These are phyloP conservation scores for Alternaria triticina DNA, from an alignment of 2,329 filamentous ascomycete genomes.

Conservation along the genomic window DNA sequence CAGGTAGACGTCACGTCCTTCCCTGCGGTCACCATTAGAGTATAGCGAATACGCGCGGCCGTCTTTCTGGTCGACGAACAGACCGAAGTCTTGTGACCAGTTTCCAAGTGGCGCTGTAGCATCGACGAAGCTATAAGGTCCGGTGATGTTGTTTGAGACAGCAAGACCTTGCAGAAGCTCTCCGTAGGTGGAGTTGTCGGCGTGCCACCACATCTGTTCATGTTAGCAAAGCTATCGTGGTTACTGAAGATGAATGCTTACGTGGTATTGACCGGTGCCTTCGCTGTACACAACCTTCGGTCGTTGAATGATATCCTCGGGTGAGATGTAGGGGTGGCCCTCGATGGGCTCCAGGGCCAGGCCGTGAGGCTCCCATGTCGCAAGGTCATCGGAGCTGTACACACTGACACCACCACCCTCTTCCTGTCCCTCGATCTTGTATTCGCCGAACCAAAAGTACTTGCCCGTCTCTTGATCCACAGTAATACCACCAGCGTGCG, in stretches of 20 bases:
- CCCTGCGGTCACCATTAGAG: conserved; percentile 63
- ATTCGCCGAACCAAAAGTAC: conserved; percentile 69
- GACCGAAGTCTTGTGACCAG: conserved; percentile 68
- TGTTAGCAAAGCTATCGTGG: background rate
- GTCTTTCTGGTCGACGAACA: conserved; percentile 66
- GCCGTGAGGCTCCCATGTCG: conserved; percentile 65
- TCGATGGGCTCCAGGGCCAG: conserved; percentile 62
- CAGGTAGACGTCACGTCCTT: conserved; percentile 65
- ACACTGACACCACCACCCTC: conserved; percentile 68
- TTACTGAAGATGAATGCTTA: conserved; percentile 32
- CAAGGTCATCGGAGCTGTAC: conserved; percentile 64
- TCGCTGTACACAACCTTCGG: conserved; percentile 68
- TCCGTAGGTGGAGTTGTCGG: conserved; percentile 64
- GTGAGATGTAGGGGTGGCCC: conserved; percentile 62
- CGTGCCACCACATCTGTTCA: conserved; percentile 65
- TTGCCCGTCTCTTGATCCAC: conserved; percentile 60
- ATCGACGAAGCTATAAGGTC: conserved; percentile 62
- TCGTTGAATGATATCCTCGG: conserved; percentile 64
- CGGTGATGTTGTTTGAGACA: conserved; percentile 58
- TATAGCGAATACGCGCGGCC: conserved; percentile 64
- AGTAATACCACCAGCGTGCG: conserved; percentile 65
- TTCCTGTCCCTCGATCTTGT: conserved; percentile 63
- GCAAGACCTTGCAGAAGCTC: conserved; percentile 64
- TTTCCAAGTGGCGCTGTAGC: conserved; percentile 64
- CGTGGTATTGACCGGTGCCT: conserved; percentile 62